Percentiles rank a stretch among this genome's conserved stretches.
Evolutionary conservation across 108 stramenopile species (phyloP).

Genomic region (Parietichytrium sp.): DNA sequence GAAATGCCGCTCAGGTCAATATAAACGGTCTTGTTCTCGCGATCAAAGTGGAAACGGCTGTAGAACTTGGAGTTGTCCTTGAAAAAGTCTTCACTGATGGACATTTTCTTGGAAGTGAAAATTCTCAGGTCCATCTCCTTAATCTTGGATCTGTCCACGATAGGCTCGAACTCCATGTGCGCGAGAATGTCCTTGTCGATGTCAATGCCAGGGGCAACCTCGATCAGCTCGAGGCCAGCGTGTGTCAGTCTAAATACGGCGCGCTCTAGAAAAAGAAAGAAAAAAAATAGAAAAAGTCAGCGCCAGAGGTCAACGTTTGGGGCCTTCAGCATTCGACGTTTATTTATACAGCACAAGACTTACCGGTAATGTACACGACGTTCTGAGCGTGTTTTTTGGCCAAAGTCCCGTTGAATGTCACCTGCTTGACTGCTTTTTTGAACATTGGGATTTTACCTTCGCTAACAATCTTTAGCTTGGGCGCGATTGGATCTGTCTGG

Average conservation of each 20-base stretch:
- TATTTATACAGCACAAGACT: no score
- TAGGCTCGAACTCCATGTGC: constrained; percentile 73
- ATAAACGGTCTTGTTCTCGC: neutral
- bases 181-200: constrained; percentile 71
- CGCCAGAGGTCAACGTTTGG: no score
- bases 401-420: constrained; percentile 71
- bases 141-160: neutral
- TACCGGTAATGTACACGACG: constrained; percentile 71
- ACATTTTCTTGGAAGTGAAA: neutral
- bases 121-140: constrained; percentile 27
- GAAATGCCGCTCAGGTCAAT: constrained; percentile 9
- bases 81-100: constrained; percentile 20
- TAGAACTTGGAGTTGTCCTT: neutral
- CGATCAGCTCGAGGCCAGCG: constrained; percentile 70
- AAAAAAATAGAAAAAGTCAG: no score
- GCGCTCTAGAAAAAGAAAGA: no score
- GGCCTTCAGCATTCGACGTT: no score
- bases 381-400: constrained; percentile 71
- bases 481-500: no score
- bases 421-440: constrained; percentile 64
- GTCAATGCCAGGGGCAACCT: constrained; percentile 78
- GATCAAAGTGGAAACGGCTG: neutral
- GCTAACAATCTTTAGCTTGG: constrained; percentile 57
- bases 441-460: constrained; percentile 75
- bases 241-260: constrained; percentile 71